These are phyloP conservation scores for Chlamydomonas sp. DNA, from an alignment of 139 green algal genomes.

Conservation along the genomic window DNA sequence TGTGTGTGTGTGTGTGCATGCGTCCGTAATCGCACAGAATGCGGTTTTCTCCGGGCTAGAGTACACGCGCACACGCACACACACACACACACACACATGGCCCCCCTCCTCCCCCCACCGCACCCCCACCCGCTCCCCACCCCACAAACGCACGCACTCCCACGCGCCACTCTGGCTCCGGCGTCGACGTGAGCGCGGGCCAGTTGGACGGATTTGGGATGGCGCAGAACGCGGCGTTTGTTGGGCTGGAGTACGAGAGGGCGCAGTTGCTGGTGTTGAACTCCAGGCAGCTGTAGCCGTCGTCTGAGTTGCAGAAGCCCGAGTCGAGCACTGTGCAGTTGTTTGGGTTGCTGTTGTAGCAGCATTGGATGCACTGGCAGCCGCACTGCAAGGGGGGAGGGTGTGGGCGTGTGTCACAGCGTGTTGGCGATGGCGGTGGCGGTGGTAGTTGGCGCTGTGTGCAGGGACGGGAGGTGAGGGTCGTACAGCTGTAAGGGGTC, in stretches of 20 bases:
- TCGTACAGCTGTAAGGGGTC: no score
- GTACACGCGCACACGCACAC: no score
- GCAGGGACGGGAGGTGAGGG: no score
- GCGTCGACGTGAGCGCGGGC: background rate
- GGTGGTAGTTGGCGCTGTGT: no score
- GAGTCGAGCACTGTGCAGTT: background rate
- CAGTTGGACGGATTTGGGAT: constrained; percentile 12
- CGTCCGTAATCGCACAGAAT: no score
- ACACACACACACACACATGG: no score
- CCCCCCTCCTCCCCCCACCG: no score
- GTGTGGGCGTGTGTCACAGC: background rate
- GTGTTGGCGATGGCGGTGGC: no score
- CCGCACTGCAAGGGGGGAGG: background rate
- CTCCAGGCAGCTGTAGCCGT: background rate
- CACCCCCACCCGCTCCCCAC: no score
- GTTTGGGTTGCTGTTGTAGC: constrained; percentile 2
- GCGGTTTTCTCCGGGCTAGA: no score
- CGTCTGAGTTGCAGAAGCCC: background rate
- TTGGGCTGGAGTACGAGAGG: background rate
- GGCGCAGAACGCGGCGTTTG: constrained; percentile 7
- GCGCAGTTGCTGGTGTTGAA: constrained; percentile 10
- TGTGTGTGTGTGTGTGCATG: no score
- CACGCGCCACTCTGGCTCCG: background rate
- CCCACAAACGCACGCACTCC: no score
- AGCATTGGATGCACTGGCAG: constrained; percentile 12